These are phyloP conservation scores for Chiua sp. DNA, from an alignment of 1,284 basidiomycete genomes.

Conservation along the genomic window DNA sequence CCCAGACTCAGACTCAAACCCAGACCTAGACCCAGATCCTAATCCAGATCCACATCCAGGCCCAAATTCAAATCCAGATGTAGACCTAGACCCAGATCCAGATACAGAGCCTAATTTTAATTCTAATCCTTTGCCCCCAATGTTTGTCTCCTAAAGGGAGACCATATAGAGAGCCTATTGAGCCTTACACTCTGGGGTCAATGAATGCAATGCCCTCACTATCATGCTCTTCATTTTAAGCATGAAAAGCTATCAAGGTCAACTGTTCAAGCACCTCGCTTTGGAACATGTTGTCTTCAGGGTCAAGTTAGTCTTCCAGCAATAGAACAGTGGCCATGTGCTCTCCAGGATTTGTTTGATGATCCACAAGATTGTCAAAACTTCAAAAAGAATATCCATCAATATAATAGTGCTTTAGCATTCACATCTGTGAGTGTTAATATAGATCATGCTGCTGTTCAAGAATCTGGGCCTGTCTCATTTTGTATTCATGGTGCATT, in stretches of 20 bases:
- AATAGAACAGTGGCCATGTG: slow-evolving; percentile 20
- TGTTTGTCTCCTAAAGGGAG: too few relatives aligned
- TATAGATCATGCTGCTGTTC: slow-evolving; percentile 35
- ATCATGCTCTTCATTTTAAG: slow-evolving; percentile 29
- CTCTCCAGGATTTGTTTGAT: slow-evolving; percentile 25
- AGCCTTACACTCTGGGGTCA: not conserved
- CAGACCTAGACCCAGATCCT: too few relatives aligned
- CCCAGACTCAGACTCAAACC: too few relatives aligned
- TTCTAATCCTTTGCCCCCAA: too few relatives aligned
- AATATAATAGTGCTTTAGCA: slow-evolving; percentile 46
- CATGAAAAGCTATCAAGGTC: slow-evolving; percentile 22
- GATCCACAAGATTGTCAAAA: slow-evolving; percentile 8
- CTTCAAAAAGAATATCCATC: slow-evolving; percentile 35
- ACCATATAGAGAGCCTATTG: not conserved
- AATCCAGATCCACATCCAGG: too few relatives aligned
- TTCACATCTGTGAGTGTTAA: slow-evolving; percentile 46
- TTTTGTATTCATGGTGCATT: slow-evolving; percentile 46
- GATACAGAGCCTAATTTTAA: not conserved
- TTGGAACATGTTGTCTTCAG: slow-evolving; percentile 34
- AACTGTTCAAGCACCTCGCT: not conserved
- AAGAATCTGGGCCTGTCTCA: slow-evolving; percentile 35
- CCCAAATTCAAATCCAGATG: too few relatives aligned
- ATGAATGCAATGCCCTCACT: slow-evolving; percentile 23
- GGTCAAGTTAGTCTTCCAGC: slow-evolving; percentile 31
- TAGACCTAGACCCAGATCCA: too few relatives aligned